Evolutionary conservation across 2,329 filamentous ascomycete genomes (phyloP), one percentile per base, ranked within the genome.

Genomic region (Venturia oleaginea): DNA sequence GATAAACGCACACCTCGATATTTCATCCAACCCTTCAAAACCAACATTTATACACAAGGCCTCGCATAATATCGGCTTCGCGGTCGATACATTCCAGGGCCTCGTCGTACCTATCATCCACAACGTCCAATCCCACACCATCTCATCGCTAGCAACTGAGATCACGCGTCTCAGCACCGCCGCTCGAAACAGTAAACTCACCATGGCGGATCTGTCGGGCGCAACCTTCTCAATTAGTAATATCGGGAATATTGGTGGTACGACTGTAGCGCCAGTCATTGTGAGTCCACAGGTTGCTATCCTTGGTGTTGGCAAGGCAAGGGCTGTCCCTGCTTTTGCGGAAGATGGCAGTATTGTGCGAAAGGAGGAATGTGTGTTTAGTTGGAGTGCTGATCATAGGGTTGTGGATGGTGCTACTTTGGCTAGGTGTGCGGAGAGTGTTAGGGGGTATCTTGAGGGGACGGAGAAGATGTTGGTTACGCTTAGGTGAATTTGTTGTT

Each of bases 161-260:
- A 83, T 97, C 62, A 75, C 77, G 10, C 84, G 90, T 4, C 84
- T 97, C 24, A 89, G 92, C 72, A 75, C 77, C 2, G 85, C 91
- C 11, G 93, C 91, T 1, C 79, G 83, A 17, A 80, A 83, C n/a
- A 91, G 91, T 38, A 91, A 89, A 74, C 83, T 99, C 4, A 80
- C 85, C 1, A 83, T 86, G 2, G 80, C 83, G 22, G 92, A 99
- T 75, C 81, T 99, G 67, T 83, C 81, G 42, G 92, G 92, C 62
- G 92, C 92, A 19, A 97, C 94, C 1, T 93, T 99, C 71, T 97
- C 94, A 0, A 86, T 99, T 61, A 96, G 92, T 70, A 99, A 99
- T 74, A 96, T 99, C 70, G 94, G 94, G 57, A 96, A 87, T 70
- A 91, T 99, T 57, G 94, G 94, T 64, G 94, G 94, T 34, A 94